Percentiles rank a stretch among this genome's conserved stretches.
Evolutionary conservation across 345 rosid species (phyloP).

Genomic region (Eutrema yunnanense): DNA sequence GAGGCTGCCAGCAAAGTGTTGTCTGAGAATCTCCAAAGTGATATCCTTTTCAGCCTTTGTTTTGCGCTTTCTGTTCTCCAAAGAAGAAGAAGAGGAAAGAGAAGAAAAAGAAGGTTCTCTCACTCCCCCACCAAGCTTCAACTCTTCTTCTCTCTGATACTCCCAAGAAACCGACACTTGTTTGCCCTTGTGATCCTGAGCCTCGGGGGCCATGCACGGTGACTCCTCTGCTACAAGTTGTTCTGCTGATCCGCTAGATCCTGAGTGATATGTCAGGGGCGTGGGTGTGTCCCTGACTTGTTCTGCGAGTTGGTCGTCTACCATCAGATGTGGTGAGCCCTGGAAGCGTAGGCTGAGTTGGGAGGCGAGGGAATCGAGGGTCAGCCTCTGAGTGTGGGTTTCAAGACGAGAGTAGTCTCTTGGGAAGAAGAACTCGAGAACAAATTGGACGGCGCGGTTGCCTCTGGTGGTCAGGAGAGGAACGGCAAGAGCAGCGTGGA

Average conservation of each 20-base stretch:
- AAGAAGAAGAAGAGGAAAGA: conserved; percentile 35
- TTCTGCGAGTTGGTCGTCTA: conserved; percentile 53
- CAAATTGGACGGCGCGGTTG: conserved; percentile 45
- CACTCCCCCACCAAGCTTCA: conserved; percentile 32
- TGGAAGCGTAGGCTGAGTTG: conserved; percentile 43
- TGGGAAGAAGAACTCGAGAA: conserved; percentile 79
- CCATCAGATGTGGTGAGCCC: conserved; percentile 40
- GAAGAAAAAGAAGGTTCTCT: conserved; percentile 23
- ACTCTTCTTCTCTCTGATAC: conserved; percentile 44
- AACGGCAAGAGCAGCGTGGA: conserved; percentile 66
- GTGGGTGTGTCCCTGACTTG: conserved; percentile 24
- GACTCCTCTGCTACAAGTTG: conserved; percentile 18
- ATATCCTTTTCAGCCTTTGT: conserved; percentile 74
- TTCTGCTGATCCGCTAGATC: conserved; percentile 27
- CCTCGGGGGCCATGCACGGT: conserved; percentile 38
- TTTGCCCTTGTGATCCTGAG: conserved; percentile 52
- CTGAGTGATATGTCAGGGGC: conserved; percentile 20
- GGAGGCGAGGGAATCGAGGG: conserved; percentile 37
- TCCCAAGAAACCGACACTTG: conserved; percentile 51
- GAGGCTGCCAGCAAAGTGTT: conserved; percentile 91
- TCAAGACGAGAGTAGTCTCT: conserved; percentile 47
- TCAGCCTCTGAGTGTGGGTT: conserved; percentile 38
- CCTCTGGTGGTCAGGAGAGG: conserved; percentile 47
- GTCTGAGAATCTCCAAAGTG: conserved; percentile 73
- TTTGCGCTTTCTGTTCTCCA: conserved; percentile 46